Evolutionary conservation across 78 protist genomes (phyloP), one percentile per base, ranked within the genome.

Genomic region (Dictyostelium brefeldianum): DNA sequence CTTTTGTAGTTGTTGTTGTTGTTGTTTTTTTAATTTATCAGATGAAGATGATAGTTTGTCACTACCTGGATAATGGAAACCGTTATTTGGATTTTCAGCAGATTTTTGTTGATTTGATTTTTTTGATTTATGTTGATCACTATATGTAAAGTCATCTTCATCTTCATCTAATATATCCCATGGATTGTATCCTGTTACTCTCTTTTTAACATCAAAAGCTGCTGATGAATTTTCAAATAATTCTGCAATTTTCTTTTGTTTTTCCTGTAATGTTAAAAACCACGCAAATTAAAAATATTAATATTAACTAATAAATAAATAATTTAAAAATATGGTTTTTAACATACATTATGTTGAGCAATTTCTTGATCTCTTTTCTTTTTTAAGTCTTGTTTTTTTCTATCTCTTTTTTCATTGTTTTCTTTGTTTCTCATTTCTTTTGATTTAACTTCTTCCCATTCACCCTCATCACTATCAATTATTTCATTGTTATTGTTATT

Each of bases 111-210:
- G 29, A 31, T 31, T 0, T 17, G 18, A 7, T 29, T 70, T 22
- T 47, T 62, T 53, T 54, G 20, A 31, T 71, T 51, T 15, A 47
- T 53, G 43, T 25, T 77, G 41, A 31, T 57, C 67, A 51, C 10
- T 18, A 27, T 62, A 78, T 10, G 78, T 81, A 41, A 48, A 4
- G 18, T 77, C 92, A 20, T 74, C 83, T 11, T 15, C 92, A 64
- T 77, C 92, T 2, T 87, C 92, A 14, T 87, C 78, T 15, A 87
- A 29, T 9, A 87, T 54, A 6, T 27, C 83, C 92, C 92, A 87
- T 17, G 74, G 82, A 43, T 73, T 73, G 15, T 36, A 65, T 29
- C 75, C 62, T 22, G 64, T 53, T 27, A 22, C 14, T 64, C 54
- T 54, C 20, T 22, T 20, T 11, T 67, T 69, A 31, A 47, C 4